Percentiles rank a stretch among this genome's conserved stretches.
phyloP scores from a whole-genome alignment of 352 stramenopile species.

The Pythium monospermum region DNA sequence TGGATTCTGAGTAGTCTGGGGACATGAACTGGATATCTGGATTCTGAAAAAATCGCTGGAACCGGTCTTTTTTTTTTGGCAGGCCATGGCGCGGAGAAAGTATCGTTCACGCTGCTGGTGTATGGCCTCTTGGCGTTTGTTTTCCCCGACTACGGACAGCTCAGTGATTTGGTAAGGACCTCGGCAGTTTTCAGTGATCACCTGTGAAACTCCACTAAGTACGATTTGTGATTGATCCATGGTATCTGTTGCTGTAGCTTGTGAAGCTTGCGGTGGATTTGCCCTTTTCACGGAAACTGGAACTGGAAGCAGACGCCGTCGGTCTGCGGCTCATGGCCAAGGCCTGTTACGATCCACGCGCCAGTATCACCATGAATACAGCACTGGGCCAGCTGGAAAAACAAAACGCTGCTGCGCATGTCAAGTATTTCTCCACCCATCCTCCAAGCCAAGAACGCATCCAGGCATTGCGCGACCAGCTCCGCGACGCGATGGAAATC shows the following conservation, averaged over 20 bases:
- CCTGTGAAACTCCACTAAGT: too few species aligned
- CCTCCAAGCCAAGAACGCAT: constrained; percentile 59
- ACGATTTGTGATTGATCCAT: too few species aligned
- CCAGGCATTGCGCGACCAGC: constrained; percentile 37
- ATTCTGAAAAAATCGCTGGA: background rate
- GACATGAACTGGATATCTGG: background rate
- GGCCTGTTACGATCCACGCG: constrained; percentile 30
- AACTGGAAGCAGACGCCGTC: constrained; percentile 30
- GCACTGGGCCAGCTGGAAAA: constrained; percentile 9
- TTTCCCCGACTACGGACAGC: constrained; percentile 46
- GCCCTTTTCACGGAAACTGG: constrained; percentile 29
- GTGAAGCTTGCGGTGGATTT: constrained; percentile 26
- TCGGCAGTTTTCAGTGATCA: too few species aligned
- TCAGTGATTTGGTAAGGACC: constrained; percentile 49
- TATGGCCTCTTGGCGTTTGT: constrained; percentile 47
- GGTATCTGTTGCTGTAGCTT: constrained; percentile 7
- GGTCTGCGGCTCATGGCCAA: constrained; percentile 29
- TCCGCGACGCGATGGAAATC: constrained; percentile 36
- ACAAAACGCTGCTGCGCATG: constrained; percentile 12
- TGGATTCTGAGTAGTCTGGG: background rate
- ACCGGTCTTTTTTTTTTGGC: background rate
- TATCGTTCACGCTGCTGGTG: constrained; percentile 58
- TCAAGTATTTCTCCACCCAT: constrained; percentile 78
- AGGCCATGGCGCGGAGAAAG: constrained; percentile 70
- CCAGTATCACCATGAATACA: constrained; percentile 21